Conservation (phyloP, 805 yeast genomes). For the Saccharomycopsis vini region DNA sequence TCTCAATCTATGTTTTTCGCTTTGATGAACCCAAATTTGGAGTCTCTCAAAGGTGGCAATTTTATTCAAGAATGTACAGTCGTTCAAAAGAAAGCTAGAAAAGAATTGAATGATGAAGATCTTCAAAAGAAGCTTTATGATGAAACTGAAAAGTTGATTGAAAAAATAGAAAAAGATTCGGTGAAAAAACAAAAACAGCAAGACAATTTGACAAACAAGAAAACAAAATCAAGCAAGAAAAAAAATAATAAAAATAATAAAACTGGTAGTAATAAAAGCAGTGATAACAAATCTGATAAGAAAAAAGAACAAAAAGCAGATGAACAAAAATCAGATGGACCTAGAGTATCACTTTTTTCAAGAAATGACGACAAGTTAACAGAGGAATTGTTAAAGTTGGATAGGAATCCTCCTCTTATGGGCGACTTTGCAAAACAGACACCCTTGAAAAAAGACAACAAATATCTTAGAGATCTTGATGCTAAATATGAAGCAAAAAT, state of each 20-base stretch:
- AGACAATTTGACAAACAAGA: conserved; percentile 20
- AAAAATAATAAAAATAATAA: conserved; percentile 12
- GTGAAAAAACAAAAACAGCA: conserved; percentile 54
- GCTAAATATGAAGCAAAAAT: conserved; percentile 12
- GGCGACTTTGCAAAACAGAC: conserved; percentile 8
- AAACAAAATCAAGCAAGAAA: conserved; percentile 7
- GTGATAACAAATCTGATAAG: conserved; percentile 1
- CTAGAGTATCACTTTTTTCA: too few relatives aligned
- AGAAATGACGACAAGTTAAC: conserved; percentile 1
- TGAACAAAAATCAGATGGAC: too few relatives aligned
- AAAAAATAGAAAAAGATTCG: conserved; percentile 54
- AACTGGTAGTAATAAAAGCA: not conserved
- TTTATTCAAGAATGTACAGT: conserved; percentile 68
- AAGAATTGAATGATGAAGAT: conserved; percentile 53
- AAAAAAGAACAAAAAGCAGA: not conserved
- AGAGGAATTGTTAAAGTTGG: conserved; percentile 13
- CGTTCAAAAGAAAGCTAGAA: conserved; percentile 38
- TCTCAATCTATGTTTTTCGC: conserved; percentile 70
- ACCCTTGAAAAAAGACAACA: conserved; percentile 9
- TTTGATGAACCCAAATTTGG: conserved; percentile 61
- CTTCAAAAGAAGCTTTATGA: conserved; percentile 55
- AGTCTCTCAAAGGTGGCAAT: conserved; percentile 53
- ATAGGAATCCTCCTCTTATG: conserved; percentile 14
- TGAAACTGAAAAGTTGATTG: conserved; percentile 50
- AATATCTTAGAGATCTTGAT: conserved; percentile 16